phyloP scores from a whole-genome alignment of 1,284 basidiomycete species.

The Fistulinella cinereoalba region DNA sequence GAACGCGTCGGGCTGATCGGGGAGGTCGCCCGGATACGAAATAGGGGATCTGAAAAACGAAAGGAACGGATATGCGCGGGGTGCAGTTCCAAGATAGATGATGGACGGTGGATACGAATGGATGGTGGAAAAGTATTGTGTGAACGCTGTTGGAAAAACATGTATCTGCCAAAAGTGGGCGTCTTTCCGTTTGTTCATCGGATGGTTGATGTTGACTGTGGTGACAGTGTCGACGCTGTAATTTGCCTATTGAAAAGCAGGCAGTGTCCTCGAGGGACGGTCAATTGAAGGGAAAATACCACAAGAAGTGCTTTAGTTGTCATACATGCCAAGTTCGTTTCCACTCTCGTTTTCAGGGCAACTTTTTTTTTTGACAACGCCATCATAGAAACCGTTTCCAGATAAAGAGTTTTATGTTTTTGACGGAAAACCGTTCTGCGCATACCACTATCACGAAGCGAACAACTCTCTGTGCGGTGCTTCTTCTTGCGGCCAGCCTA shows the following conservation, averaged over 20 bases:
- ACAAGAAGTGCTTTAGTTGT: constrained; percentile 86
- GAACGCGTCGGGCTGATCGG: constrained; percentile 28
- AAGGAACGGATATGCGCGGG: constrained; percentile 54
- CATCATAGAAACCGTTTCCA: constrained; percentile 74
- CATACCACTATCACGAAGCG: constrained; percentile 86
- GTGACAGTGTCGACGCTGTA: constrained; percentile 77
- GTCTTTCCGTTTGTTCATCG: constrained; percentile 4
- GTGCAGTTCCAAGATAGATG: constrained; percentile 68
- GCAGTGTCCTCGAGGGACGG: constrained; percentile 90
- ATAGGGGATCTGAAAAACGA: constrained; percentile 18
- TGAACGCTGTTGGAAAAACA: constrained; percentile 88
- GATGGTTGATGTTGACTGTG: constrained; percentile 4
- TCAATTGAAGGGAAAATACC: constrained; percentile 90
- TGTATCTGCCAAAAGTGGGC: constrained; percentile 85
- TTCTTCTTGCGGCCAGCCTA: constrained; percentile 75
- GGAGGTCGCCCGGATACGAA: constrained; percentile 26
- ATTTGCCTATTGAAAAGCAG: constrained; percentile 80
- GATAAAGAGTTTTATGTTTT: constrained; percentile 87
- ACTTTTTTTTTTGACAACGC: constrained; percentile 5
- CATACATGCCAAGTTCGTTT: constrained; percentile 62
- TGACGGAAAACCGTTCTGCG: constrained; percentile 83
- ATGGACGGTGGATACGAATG: constrained; percentile 76
- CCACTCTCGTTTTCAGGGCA: constrained; percentile 1
- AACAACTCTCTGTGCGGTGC: constrained; percentile 84
- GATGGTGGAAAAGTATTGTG: constrained; percentile 78